Evolutionary conservation across 1,139 yeast genomes (phyloP).

Genomic region (Candida sojae): DNA sequence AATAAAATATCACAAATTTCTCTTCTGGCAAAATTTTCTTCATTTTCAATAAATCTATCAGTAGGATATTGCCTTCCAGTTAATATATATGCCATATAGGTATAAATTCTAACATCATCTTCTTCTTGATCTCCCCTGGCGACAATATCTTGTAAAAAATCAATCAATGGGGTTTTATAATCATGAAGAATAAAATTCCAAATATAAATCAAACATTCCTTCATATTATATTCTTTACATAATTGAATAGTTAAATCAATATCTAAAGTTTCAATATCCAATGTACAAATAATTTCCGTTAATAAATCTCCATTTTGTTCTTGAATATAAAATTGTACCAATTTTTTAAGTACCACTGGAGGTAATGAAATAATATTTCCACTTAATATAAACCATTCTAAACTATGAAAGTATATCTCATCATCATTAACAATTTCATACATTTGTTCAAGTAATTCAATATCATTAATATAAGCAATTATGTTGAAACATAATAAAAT

Average conservation of each 20-base stretch:
- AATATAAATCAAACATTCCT: conserved; percentile 64
- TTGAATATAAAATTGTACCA: conserved; percentile 53
- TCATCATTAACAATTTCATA: conserved; percentile 47
- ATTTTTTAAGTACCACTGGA: conserved; percentile 59
- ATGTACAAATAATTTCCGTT: conserved; percentile 64
- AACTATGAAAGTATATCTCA: conserved; percentile 45
- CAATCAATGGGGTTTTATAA: conserved; percentile 65
- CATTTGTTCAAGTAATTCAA: conserved; percentile 50
- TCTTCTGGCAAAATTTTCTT: conserved; percentile 39
- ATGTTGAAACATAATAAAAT: conserved; percentile 15
- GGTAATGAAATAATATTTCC: conserved; percentile 53
- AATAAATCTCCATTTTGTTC: conserved; percentile 45
- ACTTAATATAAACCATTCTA: conserved; percentile 54
- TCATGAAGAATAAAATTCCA: conserved; percentile 70
- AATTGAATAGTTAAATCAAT: conserved; percentile 67
- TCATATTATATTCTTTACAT: conserved; percentile 54
- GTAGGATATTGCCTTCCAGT: conserved; percentile 82
- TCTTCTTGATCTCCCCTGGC: not conserved
- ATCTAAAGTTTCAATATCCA: conserved; percentile 69
- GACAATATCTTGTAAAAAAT: conserved; percentile 46
- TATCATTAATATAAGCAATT: conserved; percentile 20
- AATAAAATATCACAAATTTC: conserved; percentile 58
- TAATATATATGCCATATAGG: conserved; percentile 67
- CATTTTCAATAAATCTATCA: conserved; percentile 44
- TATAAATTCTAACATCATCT: conserved; percentile 43